Conservation (phyloP, 257 asterid species). For the Dorcoceras hygrometricum region DNA sequence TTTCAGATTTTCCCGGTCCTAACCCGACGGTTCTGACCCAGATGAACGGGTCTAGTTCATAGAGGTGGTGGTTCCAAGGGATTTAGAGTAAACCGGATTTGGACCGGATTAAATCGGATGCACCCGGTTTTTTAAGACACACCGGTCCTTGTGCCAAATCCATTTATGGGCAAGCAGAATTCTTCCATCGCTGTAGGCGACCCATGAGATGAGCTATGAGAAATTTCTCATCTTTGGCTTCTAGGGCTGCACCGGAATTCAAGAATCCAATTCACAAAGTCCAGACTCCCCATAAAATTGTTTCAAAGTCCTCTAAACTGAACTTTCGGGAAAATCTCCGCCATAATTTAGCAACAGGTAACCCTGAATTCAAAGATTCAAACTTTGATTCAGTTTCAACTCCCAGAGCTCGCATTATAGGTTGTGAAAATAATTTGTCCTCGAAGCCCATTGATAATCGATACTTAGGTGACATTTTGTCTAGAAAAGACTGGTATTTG, state of each 20-base stretch:
- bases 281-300: conserved; percentile 14
- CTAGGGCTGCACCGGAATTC: conserved; percentile 48
- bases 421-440: conserved; percentile 14
- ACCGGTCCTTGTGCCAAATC: no score
- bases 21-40: no score
- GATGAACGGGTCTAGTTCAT: no score
- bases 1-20: no score
- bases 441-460: conserved; percentile 49
- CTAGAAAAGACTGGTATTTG: conserved; percentile 78
- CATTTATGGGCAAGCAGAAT: background rate
- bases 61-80: no score
- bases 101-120: no score
- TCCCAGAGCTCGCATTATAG: conserved; percentile 28
- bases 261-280: conserved; percentile 25
- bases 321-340: conserved; percentile 23
- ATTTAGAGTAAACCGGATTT: no score
- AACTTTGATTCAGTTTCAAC: conserved; percentile 35
- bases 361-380: conserved; percentile 29
- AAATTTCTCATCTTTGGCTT: conserved; percentile 59
- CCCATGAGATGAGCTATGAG: conserved; percentile 42
- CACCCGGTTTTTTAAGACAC: no score
- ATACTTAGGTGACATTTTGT: conserved; percentile 50
- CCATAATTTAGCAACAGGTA: conserved; percentile 43
- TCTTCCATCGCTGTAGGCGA: conserved; percentile 23
- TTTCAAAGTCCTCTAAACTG: conserved; percentile 26